A percentile compares a stretch with the other conserved stretches of the same genome.
phyloP scores from a whole-genome alignment of 2,329 filamentous ascomycete genomes.

The Penicillium sp. region DNA sequence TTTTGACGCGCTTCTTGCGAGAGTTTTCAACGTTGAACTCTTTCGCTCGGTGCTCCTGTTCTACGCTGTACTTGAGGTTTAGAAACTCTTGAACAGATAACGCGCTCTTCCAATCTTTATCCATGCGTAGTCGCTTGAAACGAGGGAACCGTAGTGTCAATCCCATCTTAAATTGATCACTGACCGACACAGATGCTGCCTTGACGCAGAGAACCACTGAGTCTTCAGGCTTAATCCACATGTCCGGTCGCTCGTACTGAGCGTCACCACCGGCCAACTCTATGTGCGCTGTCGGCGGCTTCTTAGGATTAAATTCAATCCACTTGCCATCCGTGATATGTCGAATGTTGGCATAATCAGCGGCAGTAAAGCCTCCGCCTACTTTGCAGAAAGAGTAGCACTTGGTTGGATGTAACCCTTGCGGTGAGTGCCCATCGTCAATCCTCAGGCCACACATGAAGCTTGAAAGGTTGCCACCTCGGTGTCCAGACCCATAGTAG shows the following conservation, averaged over 20 bases:
- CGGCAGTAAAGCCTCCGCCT: slow-evolving; percentile 85
- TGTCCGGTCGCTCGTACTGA: slow-evolving; percentile 80
- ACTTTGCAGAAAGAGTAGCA: slow-evolving; percentile 97
- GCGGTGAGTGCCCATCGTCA: slow-evolving; percentile 68
- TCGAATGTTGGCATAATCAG: slow-evolving; percentile 82
- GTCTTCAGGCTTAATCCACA: slow-evolving; percentile 90
- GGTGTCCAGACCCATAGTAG: slow-evolving; percentile 85
- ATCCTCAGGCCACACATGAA: slow-evolving; percentile 88
- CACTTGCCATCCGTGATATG: slow-evolving; percentile 91
- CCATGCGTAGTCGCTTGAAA: slow-evolving; percentile 79
- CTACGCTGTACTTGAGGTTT: slow-evolving; percentile 69
- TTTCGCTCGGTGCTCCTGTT: slow-evolving; percentile 74
- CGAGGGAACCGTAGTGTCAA: slow-evolving; percentile 88
- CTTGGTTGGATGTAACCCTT: slow-evolving; percentile 67
- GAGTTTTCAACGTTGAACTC: slow-evolving; percentile 73
- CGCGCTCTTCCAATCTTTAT: slow-evolving; percentile 82
- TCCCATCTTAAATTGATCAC: slow-evolving; percentile 76
- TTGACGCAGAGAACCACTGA: slow-evolving; percentile 89
- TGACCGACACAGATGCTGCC: slow-evolving; percentile 75
- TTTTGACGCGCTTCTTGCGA: slow-evolving; percentile 67
- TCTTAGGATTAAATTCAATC: slow-evolving; percentile 79
- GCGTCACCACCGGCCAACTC: slow-evolving; percentile 78
- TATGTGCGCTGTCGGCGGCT: slow-evolving; percentile 77
- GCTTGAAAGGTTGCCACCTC: slow-evolving; percentile 81
- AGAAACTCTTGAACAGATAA: slow-evolving; percentile 79